Evolutionary conservation across 257 asterid genomes (phyloP).

Genomic region (Rhazya stricta): DNA sequence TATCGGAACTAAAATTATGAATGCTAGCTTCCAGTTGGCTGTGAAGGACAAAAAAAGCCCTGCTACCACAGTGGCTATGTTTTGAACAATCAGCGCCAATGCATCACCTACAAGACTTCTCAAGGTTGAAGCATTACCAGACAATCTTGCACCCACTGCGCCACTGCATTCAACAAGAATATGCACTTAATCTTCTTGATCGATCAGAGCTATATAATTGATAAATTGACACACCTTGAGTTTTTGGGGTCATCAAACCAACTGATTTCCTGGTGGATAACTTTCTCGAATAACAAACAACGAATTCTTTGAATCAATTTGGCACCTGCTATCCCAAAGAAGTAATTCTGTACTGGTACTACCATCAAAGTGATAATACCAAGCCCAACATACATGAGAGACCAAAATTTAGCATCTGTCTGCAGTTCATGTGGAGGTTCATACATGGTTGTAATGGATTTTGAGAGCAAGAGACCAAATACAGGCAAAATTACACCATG

Average conservation of each 20-base stretch:
- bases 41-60: slow-evolving; percentile 62
- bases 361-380: slow-evolving; percentile 33
- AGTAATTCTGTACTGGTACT: slow-evolving; percentile 56
- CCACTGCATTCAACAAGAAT: slow-evolving; percentile 48
- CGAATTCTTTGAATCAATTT: slow-evolving; percentile 64
- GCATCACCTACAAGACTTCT: slow-evolving; percentile 73
- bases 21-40: slow-evolving; percentile 72
- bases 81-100: slow-evolving; percentile 67
- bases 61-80: slow-evolving; percentile 47
- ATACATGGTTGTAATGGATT: slow-evolving; percentile 56
- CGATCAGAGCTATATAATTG: not conserved
- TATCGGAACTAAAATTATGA: slow-evolving; percentile 39
- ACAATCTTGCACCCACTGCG: slow-evolving; percentile 74
- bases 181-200: not conserved
- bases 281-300: slow-evolving; percentile 53
- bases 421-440: slow-evolving; percentile 48
- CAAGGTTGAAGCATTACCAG: slow-evolving; percentile 64
- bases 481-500: slow-evolving; percentile 60
- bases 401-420: slow-evolving; percentile 60
- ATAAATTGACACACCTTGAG: slow-evolving; percentile 46
- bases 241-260: slow-evolving; percentile 88
- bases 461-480: slow-evolving; percentile 59
- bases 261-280: slow-evolving; percentile 75
- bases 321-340: slow-evolving; percentile 77
- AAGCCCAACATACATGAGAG: slow-evolving; percentile 41